Percentiles rank a stretch among this genome's conserved stretches.
Conservation (phyloP, 208 protist species). For the Tritrichomonas foetus region DNA sequence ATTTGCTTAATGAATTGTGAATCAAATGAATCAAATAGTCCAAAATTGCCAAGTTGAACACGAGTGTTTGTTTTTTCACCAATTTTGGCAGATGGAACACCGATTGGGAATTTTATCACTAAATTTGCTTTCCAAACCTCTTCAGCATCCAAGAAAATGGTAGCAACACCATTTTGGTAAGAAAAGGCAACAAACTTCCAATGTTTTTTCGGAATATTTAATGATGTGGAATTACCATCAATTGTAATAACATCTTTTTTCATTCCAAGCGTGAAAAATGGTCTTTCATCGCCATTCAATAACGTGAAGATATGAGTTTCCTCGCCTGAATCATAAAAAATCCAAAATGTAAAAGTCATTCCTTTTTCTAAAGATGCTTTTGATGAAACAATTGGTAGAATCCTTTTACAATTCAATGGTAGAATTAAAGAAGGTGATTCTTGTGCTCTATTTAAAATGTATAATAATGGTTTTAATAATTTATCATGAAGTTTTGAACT, state of each 20-base stretch:
- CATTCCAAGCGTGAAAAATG: no score
- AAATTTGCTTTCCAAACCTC: no score
- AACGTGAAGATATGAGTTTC: not conserved
- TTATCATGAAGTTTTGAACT: not conserved
- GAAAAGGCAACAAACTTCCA: no score
- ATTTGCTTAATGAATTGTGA: not conserved
- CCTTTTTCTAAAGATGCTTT: not conserved
- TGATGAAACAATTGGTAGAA: not conserved
- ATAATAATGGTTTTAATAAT: not conserved
- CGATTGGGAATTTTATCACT: no score
- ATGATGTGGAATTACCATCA: no score
- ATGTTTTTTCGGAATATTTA: no score
- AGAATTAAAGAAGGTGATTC: not conserved
- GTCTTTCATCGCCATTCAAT: not conserved
- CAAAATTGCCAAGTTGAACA: not conserved
- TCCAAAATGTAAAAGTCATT: not conserved
- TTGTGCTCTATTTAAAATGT: not conserved
- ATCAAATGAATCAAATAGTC: not conserved
- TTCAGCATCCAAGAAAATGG: no score
- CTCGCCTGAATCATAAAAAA: not conserved
- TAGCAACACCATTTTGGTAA: no score
- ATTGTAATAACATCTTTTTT: no score
- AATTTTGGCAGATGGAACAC: not conserved
- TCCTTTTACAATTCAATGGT: not conserved
- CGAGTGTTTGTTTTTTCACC: not conserved